These are phyloP conservation scores for Tulasnella sp. DNA, from an alignment of 768 basidiomycete species.

Conservation along the genomic window DNA sequence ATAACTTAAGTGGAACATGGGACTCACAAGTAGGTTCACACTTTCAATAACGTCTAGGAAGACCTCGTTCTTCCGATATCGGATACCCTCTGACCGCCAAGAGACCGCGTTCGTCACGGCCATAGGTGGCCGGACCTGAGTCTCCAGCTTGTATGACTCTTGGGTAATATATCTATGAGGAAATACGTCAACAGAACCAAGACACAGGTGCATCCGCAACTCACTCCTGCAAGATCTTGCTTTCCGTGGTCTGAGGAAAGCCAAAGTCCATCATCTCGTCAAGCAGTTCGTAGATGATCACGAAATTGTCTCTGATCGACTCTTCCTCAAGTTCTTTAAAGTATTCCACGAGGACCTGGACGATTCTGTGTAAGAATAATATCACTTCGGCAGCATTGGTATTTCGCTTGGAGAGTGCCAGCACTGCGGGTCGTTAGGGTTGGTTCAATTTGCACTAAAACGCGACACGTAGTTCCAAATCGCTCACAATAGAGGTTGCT, in stretches of 20 bases:
- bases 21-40: constrained; percentile 80
- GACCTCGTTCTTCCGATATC: constrained; percentile 97
- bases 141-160: constrained; percentile 93
- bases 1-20: neutral
- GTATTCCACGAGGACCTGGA: constrained; percentile 86
- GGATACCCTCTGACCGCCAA: constrained; percentile 94
- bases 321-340: constrained; percentile 99
- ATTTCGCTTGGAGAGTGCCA: constrained; percentile 92
- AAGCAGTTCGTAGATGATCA: constrained; percentile 96
- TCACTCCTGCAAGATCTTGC: constrained; percentile 95
- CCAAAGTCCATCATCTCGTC: constrained; percentile 99
- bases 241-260: constrained; percentile 96
- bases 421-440: constrained; percentile 39
- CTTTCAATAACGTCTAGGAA: constrained; percentile 98
- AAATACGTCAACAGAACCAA: neutral
- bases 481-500: constrained; percentile 89
- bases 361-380: constrained; percentile 88
- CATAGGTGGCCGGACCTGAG: constrained; percentile 84
- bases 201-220: constrained; percentile 22
- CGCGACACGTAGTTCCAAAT: neutral
- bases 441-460: neutral
- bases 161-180: constrained; percentile 82
- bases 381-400: constrained; percentile 92
- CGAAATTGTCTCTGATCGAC: constrained; percentile 97
- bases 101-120: constrained; percentile 98